Conservation (phyloP, 139 green algal genomes). For the Pseudopediastrum boryanum region DNA sequence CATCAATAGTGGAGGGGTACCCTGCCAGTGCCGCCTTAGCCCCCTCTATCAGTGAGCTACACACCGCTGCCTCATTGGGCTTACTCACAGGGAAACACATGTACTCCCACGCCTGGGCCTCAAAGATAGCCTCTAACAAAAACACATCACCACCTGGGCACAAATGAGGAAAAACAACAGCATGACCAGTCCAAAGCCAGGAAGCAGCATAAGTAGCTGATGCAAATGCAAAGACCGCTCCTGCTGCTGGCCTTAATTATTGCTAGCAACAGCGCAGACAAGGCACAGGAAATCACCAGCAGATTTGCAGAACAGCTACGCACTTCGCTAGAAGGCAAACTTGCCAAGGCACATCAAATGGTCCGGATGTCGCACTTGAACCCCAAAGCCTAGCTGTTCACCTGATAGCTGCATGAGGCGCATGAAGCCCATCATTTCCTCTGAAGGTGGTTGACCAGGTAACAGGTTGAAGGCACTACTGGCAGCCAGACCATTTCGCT, state of each 20-base stretch:
- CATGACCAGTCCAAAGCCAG: too few species aligned
- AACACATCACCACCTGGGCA: slow-evolving; percentile 87
- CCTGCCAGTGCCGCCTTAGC: slow-evolving; percentile 53
- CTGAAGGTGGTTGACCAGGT: slow-evolving; percentile 8
- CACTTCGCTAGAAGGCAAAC: too few species aligned
- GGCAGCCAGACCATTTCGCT: slow-evolving; percentile 65
- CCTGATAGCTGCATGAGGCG: slow-evolving; percentile 75
- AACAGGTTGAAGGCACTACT: slow-evolving; percentile 9
- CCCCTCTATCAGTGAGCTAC: slow-evolving; percentile 73
- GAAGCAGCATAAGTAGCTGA: too few species aligned
- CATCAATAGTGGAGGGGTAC: slow-evolving; percentile 67
- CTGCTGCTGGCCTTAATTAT: too few species aligned
- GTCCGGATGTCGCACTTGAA: too few species aligned
- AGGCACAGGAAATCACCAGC: too few species aligned
- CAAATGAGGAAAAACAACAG: too few species aligned
- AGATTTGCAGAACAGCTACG: too few species aligned
- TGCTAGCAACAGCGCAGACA: too few species aligned
- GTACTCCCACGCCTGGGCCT: slow-evolving; percentile 77
- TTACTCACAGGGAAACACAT: slow-evolving; percentile 78
- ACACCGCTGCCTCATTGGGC: slow-evolving; percentile 86
- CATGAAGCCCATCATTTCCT: slow-evolving; percentile 81
- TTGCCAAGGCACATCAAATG: too few species aligned
- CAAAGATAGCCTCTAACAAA: slow-evolving; percentile 90
- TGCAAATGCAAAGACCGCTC: too few species aligned
- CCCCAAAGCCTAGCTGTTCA: slow-evolving; percentile 27